Conservation (phyloP, 495 filamentous ascomycete species). For the Collariella sp. region DNA sequence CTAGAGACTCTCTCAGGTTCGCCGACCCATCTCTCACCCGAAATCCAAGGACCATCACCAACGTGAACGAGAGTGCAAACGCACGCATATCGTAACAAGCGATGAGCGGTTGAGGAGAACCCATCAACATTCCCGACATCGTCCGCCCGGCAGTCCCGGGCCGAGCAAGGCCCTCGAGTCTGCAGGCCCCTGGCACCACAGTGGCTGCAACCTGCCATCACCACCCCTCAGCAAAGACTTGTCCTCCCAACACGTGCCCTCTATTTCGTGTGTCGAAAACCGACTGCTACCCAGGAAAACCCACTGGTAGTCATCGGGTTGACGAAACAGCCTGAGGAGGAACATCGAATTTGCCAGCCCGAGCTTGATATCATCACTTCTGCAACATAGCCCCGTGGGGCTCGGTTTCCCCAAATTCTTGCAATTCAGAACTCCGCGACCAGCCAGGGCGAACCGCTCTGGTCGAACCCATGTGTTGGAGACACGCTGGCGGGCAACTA, state of each 20-base stretch:
- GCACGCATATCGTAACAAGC: conserved; percentile 21
- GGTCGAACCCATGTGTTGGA: conserved; percentile 63
- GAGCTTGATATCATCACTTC: neutral
- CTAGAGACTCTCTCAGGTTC: neutral
- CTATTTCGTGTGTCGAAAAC: conserved; percentile 22
- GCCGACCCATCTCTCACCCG: neutral
- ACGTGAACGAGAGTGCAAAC: conserved; percentile 5
- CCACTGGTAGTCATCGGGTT: neutral
- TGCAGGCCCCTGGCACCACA: conserved; percentile 3
- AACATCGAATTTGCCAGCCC: neutral
- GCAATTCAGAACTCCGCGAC: conserved; percentile 49
- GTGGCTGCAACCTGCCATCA: conserved; percentile 19
- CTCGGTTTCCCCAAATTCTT: conserved; percentile 41
- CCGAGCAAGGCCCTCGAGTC: conserved; percentile 15
- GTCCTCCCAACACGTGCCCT: conserved; percentile 29
- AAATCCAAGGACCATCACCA: conserved; percentile 3
- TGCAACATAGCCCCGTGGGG: conserved; percentile 38
- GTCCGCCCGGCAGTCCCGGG: conserved; percentile 25
- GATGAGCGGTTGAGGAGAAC: conserved; percentile 30
- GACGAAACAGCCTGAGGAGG: conserved; percentile 9
- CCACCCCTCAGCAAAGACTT: conserved; percentile 18
- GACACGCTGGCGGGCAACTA: conserved; percentile 60
- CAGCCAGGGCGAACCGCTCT: conserved; percentile 63
- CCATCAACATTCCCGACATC: conserved; percentile 20
- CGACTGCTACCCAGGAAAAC: conserved; percentile 10